Base-by-base conservation (phyloP, 495 filamentous ascomycete genomes). In the Neurospora africana region DNA sequence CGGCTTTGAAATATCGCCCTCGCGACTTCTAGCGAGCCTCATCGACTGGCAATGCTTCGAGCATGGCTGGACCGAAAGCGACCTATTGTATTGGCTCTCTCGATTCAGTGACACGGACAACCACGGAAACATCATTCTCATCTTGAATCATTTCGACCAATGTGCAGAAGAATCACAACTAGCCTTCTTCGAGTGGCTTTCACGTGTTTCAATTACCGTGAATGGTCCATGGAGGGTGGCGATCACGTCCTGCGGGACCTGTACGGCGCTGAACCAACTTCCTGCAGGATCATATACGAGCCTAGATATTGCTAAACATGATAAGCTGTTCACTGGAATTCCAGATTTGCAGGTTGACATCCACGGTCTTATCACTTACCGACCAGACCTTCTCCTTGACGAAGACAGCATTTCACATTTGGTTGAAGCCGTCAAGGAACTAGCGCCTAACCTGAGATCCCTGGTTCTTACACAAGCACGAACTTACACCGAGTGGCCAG, bases 31-130 rank as follows among this genome's bases (percentile, higher is more conserved):
- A 9, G 40, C 5, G 21, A 19, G 44, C 65, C 53, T 67, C 6
- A 23, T 38, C 33, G 35, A 38, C 47, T 71, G 53, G 44, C 47
- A 43, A 4, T 30, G 65, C 47, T 37, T 44, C 44, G 68, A 73
- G 38, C 65, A 65, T 35, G 73, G 73, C 30, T 75, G 73, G 75
- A 78, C 69, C 33, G 53, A 76, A 35, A 27, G 44, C 4, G 76
- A 78, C 9, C 41, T 76, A 4, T 40, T 78, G 21, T 21, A 68
- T 37, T 74, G 70, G 65, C 75, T 78, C 44, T 47, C 71, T 44
- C 43, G 70, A 10, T 68, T 70, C 41, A 38, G 69, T 11, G 58
- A 71, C 43, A 68, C 44, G 4, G 37, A 40, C 15, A 19, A 47
- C 17, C 65, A 71, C 15, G 69, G 69, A 23, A 67, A 68, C 3